Conservation (phyloP, 495 filamentous ascomycete genomes). For the Podospora fimiseda region DNA sequence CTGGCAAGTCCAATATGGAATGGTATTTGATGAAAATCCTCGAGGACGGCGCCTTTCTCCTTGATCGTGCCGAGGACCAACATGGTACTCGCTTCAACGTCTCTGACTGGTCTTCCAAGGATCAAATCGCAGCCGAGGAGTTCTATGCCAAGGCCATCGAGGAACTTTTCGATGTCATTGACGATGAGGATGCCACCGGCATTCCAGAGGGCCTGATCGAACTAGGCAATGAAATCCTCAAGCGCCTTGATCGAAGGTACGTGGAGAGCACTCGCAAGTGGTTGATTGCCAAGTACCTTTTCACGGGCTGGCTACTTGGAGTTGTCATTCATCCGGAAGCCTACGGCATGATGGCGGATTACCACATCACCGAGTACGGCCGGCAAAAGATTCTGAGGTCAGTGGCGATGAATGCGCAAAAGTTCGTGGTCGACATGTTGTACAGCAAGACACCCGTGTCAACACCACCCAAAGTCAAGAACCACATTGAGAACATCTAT, state of each 20-base stretch:
- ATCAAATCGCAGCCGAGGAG: conserved; percentile 75
- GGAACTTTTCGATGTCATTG: conserved; percentile 77
- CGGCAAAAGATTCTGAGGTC: conserved; percentile 82
- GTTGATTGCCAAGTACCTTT: conserved; percentile 86
- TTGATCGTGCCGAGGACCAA: conserved; percentile 70
- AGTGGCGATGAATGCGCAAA: conserved; percentile 70
- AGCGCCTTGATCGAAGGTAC: conserved; percentile 65
- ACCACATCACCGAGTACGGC: conserved; percentile 85
- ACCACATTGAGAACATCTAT: conserved; percentile 72
- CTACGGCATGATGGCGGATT: conserved; percentile 80
- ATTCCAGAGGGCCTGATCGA: conserved; percentile 79
- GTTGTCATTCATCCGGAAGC: conserved; percentile 86
- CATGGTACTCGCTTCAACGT: conserved; percentile 60
- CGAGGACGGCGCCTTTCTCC: conserved; percentile 82
- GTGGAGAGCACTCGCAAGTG: conserved; percentile 68
- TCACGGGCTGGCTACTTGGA: conserved; percentile 76
- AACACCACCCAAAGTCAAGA: conserved; percentile 58
- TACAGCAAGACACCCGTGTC: conserved; percentile 54
- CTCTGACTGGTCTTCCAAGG: conserved; percentile 55
- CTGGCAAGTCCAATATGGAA: conserved; percentile 80
- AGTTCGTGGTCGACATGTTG: conserved; percentile 60
- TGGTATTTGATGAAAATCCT: conserved; percentile 89
- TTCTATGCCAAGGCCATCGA: conserved; percentile 82
- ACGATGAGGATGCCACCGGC: conserved; percentile 68
- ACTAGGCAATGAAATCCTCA: conserved; percentile 73